These are phyloP conservation scores for Stachybotrys chlorohalonatus DNA, from an alignment of 2,329 filamentous ascomycete species.

Conservation along the genomic window DNA sequence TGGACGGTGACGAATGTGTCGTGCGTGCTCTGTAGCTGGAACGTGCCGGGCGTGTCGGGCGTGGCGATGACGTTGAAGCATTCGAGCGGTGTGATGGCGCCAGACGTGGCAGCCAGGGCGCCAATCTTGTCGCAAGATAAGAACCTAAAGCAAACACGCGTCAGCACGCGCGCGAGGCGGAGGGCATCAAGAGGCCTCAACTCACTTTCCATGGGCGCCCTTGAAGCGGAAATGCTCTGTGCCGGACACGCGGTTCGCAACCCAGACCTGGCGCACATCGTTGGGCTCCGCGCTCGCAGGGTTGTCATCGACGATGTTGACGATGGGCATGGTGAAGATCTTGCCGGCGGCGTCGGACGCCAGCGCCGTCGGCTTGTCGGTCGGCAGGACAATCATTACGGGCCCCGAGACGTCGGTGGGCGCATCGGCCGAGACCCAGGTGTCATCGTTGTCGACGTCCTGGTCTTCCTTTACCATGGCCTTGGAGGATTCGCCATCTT, in stretches of 20 bases:
- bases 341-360: constrained; percentile 81
- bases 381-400: constrained; percentile 72
- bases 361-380: constrained; percentile 62
- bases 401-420: constrained; percentile 71
- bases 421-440: constrained; percentile 80
- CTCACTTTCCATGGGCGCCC: constrained; percentile 75
- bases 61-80: constrained; percentile 62
- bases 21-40: constrained; percentile 64
- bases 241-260: constrained; percentile 74
- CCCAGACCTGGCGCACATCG: constrained; percentile 92
- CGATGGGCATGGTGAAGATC: constrained; percentile 71
- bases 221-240: constrained; percentile 80
- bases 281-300: constrained; percentile 84
- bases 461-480: constrained; percentile 8
- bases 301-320: constrained; percentile 82
- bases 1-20: constrained; percentile 61
- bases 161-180: constrained; percentile 4
- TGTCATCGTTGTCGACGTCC: constrained; percentile 53
- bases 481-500: constrained; percentile 28
- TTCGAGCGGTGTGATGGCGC: constrained; percentile 78
- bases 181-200: background rate
- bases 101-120: constrained; percentile 63
- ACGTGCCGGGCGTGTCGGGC: constrained; percentile 58
- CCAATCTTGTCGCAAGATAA: constrained; percentile 81
- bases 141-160: constrained; percentile 48